phyloP scores from a whole-genome alignment of 2,329 filamentous ascomycete genomes.

The Verticillium alfalfae region DNA sequence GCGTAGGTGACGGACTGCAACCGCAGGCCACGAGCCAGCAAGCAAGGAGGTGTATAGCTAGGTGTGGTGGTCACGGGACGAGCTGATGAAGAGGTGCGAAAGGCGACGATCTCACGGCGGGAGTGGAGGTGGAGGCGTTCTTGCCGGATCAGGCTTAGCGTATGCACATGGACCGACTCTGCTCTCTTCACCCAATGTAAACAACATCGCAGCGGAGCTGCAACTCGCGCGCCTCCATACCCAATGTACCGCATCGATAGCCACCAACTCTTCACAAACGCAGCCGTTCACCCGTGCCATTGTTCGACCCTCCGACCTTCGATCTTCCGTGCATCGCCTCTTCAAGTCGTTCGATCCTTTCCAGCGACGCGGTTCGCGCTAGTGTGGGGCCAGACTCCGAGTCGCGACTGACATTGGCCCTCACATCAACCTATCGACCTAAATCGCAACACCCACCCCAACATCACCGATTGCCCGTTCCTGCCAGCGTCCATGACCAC shows the following conservation, averaged over 20 bases:
- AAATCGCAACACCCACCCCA: neutral
- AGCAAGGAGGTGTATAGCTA: too few relatives aligned
- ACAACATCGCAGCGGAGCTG: conserved; percentile 10
- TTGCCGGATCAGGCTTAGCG: conserved; percentile 15
- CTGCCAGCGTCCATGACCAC: neutral
- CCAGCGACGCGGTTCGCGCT: neutral
- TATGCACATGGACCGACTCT: neutral
- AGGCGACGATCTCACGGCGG: neutral
- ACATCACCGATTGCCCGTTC: neutral
- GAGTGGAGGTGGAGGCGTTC: conserved; percentile 2
- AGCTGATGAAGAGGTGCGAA: too few relatives aligned
- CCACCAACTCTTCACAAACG: neutral
- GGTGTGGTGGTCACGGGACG: too few relatives aligned
- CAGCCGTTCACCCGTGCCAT: neutral
- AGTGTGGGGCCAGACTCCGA: neutral
- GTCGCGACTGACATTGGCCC: neutral
- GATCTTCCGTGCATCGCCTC: neutral
- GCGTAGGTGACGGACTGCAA: too few relatives aligned
- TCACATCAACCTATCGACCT: neutral
- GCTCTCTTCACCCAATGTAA: conserved; percentile 12
- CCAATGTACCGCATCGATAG: neutral
- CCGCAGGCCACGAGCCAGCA: too few relatives aligned
- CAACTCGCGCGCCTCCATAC: conserved; percentile 1
- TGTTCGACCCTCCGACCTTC: neutral
- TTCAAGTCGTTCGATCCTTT: neutral